Conservation (phyloP, 768 basidiomycete species). For the Hysterangium stoloniferum region DNA sequence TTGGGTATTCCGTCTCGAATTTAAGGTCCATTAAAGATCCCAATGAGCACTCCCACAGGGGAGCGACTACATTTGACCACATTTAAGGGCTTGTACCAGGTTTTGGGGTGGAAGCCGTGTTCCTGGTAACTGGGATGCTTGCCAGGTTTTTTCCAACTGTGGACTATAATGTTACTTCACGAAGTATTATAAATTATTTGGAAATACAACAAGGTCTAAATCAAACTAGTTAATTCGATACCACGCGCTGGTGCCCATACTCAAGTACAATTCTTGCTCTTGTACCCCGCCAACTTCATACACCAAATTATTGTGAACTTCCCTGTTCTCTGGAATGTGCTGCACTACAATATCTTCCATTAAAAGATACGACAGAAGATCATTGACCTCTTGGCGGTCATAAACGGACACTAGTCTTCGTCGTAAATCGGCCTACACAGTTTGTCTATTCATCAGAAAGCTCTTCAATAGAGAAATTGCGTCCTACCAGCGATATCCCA, state of each 20-base stretch:
- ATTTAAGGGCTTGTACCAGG: too few relatives aligned
- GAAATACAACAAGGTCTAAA: too few relatives aligned
- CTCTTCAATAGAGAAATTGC: neutral
- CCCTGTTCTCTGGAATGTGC: conserved; percentile 58
- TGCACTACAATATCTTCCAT: conserved; percentile 64
- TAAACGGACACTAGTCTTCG: conserved; percentile 68
- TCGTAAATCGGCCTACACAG: conserved; percentile 51
- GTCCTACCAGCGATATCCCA: conserved; percentile 61
- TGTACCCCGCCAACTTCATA: conserved; percentile 92
- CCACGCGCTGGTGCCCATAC: neutral
- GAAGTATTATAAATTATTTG: too few relatives aligned
- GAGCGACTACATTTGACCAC: too few relatives aligned
- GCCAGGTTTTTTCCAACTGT: too few relatives aligned
- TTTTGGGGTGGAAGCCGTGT: too few relatives aligned
- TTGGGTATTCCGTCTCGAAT: too few relatives aligned
- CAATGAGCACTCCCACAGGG: too few relatives aligned
- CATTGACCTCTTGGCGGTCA: conserved; percentile 65
- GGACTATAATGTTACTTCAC: too few relatives aligned
- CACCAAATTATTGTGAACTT: conserved; percentile 86
- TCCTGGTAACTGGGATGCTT: too few relatives aligned
- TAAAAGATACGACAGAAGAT: conserved; percentile 52
- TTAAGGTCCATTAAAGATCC: too few relatives aligned
- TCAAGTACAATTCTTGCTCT: conserved; percentile 59
- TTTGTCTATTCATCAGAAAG: neutral
- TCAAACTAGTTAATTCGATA: neutral